Base-by-base conservation (phyloP, 805 yeast genomes). In the Sugiyamaella valdiviana region DNA sequence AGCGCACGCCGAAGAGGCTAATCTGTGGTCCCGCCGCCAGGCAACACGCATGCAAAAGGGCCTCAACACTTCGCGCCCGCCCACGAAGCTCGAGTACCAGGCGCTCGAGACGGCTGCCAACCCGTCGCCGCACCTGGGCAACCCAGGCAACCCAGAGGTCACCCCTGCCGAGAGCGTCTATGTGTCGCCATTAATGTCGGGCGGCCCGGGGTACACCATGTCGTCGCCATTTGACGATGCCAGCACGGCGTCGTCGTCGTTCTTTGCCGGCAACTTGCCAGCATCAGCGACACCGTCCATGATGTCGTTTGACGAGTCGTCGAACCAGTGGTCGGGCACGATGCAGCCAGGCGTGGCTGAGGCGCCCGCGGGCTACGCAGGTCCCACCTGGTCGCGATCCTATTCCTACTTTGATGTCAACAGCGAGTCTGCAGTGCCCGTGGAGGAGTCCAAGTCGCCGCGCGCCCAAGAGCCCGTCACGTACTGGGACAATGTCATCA, bases 401-500 rank as follows among this genome's bases (percentile, higher is more conserved):
- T 39, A 44, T 26, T 39, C 51, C 19, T 48, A 45, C 15, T 45
- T 45, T 17, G 48, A 45, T 36, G 41, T 44, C 40, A 17, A 29
- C 17, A 36, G 23, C 17, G 24, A 45, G 14, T n/a, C 44, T 2
- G 14, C 42, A 17, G 24, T 21, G 3, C n/a, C 40, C 15, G 22
- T 21, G 12, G 50, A 36, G n/a, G 46, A 42, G 16, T 36, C 42
- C 15, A 36, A 36, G 38, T 45, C 52, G 12, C 51, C 52, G 4
- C 39, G 45, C 19, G 39, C 21, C 38, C 45, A 26, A 6, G 32
- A 26, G 32, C 32, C 32, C 4, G n/a, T 45, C 14, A 39, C 49
- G 3, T 55, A 55, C 51, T 55, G 59, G 59, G 57, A 54, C 23
- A 50, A 51, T 37, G 39, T 55, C 16, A 46, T 53, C 38, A 54